A percentile compares a stretch with the other conserved stretches of the same genome.
Evolutionary conservation across 192 early-diverging fungal species (phyloP).

Genomic region (Cladochytrium replicatum): DNA sequence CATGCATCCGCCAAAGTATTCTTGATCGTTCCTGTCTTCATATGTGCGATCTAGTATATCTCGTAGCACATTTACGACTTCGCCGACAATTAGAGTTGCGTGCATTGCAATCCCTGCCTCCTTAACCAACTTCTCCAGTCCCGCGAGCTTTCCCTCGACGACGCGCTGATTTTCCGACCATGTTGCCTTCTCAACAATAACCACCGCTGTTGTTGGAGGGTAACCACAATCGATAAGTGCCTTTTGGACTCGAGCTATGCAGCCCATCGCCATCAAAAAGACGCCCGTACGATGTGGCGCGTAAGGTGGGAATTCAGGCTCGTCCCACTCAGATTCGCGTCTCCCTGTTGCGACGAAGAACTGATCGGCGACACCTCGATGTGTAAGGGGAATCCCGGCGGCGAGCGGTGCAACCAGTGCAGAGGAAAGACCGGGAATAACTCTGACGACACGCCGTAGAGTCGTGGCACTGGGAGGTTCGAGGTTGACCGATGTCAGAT

Average conservation of each 20-base stretch:
- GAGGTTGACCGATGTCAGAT: too few species aligned
- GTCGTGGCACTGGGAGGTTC: too few species aligned
- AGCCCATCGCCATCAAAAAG: constrained; percentile 75
- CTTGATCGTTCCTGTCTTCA: not conserved
- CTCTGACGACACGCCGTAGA: constrained; percentile 32
- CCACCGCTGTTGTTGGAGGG: constrained; percentile 54
- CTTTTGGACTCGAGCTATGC: constrained; percentile 45
- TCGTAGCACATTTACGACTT: constrained; percentile 37
- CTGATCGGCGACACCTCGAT: constrained; percentile 73
- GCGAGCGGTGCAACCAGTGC: constrained; percentile 65
- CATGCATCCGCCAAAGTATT: too few species aligned
- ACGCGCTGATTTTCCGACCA: constrained; percentile 64
- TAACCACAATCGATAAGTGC: constrained; percentile 47
- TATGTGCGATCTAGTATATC: too few species aligned
- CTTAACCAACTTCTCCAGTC: constrained; percentile 51
- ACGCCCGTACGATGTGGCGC: constrained; percentile 57
- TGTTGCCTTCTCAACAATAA: constrained; percentile 72
- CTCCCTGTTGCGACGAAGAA: constrained; percentile 72
- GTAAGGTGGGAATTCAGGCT: constrained; percentile 59
- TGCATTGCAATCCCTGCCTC: constrained; percentile 59
- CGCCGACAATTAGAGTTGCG: constrained; percentile 63
- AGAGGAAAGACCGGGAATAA: constrained; percentile 72
- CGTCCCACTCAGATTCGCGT: constrained; percentile 49
- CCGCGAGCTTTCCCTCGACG: constrained; percentile 46
- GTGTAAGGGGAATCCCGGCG: constrained; percentile 74